phyloP scores from a whole-genome alignment of 2,329 filamentous ascomycete genomes.

The Sphaerulina musiva region DNA sequence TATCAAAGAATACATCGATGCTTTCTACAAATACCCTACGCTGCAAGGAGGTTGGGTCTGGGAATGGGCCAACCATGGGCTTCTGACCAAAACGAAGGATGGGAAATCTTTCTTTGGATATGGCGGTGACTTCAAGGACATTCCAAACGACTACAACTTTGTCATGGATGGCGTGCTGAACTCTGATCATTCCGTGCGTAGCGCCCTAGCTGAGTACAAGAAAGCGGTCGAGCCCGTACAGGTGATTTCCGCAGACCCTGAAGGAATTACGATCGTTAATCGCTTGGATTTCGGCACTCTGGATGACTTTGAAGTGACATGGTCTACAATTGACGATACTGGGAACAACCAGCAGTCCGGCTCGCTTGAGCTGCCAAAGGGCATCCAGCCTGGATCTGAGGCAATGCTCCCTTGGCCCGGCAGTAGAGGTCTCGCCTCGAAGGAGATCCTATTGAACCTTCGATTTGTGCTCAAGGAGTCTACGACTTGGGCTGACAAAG shows the following conservation, averaged over 20 bases:
- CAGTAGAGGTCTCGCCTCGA: not conserved
- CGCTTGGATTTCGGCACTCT: slow-evolving; percentile 32
- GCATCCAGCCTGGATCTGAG: slow-evolving; percentile 18
- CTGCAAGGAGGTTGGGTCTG: slow-evolving; percentile 56
- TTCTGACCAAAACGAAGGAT: slow-evolving; percentile 37
- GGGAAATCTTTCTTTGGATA: slow-evolving; percentile 39
- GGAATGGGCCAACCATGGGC: slow-evolving; percentile 44
- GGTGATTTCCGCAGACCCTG: slow-evolving; percentile 17
- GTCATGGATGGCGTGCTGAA: slow-evolving; percentile 42
- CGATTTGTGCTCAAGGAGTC: slow-evolving; percentile 32
- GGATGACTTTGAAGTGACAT: slow-evolving; percentile 31
- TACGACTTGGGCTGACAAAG: slow-evolving; percentile 31
- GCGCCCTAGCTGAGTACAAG: slow-evolving; percentile 40
- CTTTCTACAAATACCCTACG: slow-evolving; percentile 54
- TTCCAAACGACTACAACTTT: slow-evolving; percentile 39
- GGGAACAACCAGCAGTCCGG: slow-evolving; percentile 3
- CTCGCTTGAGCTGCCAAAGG: slow-evolving; percentile 10
- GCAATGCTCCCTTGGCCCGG: slow-evolving; percentile 18
- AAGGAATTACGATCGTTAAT: slow-evolving; percentile 24
- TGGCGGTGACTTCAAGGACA: slow-evolving; percentile 41
- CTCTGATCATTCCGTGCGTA: slow-evolving; percentile 38
- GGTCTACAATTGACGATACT: slow-evolving; percentile 17
- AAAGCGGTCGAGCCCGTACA: slow-evolving; percentile 41
- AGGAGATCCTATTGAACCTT: slow-evolving; percentile 21
- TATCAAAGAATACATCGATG: slow-evolving; percentile 60